phyloP scores from a whole-genome alignment of 352 stramenopile genomes.

The Phytophthora sojae region DNA sequence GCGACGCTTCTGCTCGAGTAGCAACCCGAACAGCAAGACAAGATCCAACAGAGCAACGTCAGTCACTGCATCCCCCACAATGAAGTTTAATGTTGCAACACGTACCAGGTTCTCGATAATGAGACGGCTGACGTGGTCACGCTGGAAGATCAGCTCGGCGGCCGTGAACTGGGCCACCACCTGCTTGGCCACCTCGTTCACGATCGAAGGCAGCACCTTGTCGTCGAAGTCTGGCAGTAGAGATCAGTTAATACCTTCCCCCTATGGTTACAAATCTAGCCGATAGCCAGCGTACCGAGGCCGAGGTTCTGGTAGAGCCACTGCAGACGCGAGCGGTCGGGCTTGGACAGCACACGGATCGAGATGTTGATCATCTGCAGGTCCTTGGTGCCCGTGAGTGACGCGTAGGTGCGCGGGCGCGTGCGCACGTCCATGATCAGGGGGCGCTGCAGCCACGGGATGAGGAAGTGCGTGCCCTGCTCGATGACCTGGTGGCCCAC shows the following conservation, averaged over 20 bases:
- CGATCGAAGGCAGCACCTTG: conserved; percentile 97
- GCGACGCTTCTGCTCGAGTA: conserved; percentile 66
- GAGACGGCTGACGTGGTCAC: conserved; percentile 96
- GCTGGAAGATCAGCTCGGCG: conserved; percentile 98
- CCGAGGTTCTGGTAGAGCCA: conserved; percentile 98
- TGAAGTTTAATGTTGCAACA: conserved; percentile 41
- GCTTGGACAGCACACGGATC: conserved; percentile 98
- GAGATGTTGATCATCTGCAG: conserved; percentile 99
- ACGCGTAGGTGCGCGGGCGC: conserved; percentile 93
- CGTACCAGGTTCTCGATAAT: conserved; percentile 94
- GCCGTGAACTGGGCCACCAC: conserved; percentile 99
- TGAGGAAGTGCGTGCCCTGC: conserved; percentile 97
- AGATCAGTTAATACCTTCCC: not conserved
- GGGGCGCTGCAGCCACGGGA: conserved; percentile 98
- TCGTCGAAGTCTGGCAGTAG: conserved; percentile 95
- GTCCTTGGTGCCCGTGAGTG: conserved; percentile 95
- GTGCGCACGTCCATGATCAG: conserved; percentile 96
- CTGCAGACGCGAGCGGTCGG: conserved; percentile 92
- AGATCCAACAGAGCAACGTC: conserved; percentile 16
- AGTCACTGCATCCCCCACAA: conserved; percentile 25
- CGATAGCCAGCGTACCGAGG: conserved; percentile 55
- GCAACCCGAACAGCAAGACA: conserved; percentile 16
- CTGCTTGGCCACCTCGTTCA: conserved; percentile 99
- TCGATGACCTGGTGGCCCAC: conserved; percentile 81
- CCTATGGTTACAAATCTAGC: not conserved